Conservation (phyloP, 1,284 basidiomycete species). For the Xanthoconium separans region DNA sequence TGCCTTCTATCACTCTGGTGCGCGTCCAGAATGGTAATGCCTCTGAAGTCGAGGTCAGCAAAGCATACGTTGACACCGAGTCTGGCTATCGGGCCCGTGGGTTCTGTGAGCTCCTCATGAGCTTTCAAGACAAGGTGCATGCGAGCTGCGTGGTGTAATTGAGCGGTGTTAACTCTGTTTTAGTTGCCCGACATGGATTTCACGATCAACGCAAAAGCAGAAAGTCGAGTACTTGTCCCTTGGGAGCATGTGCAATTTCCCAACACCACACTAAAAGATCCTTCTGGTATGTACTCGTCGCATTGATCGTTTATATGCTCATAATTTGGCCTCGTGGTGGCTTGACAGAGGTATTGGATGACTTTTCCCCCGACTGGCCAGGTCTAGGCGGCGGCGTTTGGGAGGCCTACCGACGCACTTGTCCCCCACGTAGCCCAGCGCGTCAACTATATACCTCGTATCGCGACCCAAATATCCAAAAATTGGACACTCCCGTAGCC, state of each 20-base stretch:
- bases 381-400: constrained; percentile 80
- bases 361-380: constrained; percentile 81
- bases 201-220: constrained; percentile 87
- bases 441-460: constrained; percentile 81
- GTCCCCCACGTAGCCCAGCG: constrained; percentile 73
- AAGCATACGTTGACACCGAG: constrained; percentile 62
- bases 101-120: constrained; percentile 71
- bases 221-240: constrained; percentile 88
- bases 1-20: constrained; percentile 87
- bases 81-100: constrained; percentile 76
- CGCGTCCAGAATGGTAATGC: constrained; percentile 65
- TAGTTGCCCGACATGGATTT: constrained; percentile 91
- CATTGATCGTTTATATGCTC: too few relatives aligned
- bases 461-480: constrained; percentile 31
- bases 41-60: constrained; percentile 60
- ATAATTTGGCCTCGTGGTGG: too few relatives aligned
- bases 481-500: too few relatives aligned
- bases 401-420: constrained; percentile 93
- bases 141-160: constrained; percentile 13
- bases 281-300: constrained; percentile 42
- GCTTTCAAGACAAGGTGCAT: constrained; percentile 63
- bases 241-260: constrained; percentile 77
- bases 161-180: constrained; percentile 8
- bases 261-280: constrained; percentile 62
- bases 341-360: constrained; percentile 49